phyloP scores from a whole-genome alignment of 331 rosid species.

The Pyracantha coccinea region DNA sequence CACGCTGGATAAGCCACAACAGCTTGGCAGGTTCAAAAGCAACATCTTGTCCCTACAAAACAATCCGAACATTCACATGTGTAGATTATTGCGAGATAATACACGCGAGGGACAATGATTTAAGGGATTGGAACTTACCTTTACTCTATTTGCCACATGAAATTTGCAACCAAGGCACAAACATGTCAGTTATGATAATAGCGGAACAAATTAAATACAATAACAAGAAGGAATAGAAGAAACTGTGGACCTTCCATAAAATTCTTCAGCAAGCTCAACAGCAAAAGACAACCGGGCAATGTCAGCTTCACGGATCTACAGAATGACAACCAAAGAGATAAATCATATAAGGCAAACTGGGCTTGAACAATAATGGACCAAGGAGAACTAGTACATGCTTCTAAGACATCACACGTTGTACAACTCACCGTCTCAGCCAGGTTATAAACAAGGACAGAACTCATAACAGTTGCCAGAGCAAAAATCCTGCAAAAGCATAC shows the following conservation, averaged over 20 bases:
- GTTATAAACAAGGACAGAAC: slow-evolving; percentile 92
- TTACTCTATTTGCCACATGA: slow-evolving; percentile 57
- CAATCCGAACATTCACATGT: slow-evolving; percentile 8
- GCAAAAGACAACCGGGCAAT: slow-evolving; percentile 94
- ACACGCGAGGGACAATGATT: background rate
- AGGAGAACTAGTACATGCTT: background rate
- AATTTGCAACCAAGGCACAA: slow-evolving; percentile 28
- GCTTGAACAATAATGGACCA: background rate
- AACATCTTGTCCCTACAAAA: slow-evolving; percentile 81
- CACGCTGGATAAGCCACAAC: slow-evolving; percentile 99
- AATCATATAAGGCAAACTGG: background rate
- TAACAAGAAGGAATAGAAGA: background rate
- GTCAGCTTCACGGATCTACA: slow-evolving; percentile 95
- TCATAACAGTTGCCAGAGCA: slow-evolving; percentile 90
- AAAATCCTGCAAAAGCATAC: slow-evolving; percentile 65
- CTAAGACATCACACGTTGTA: background rate
- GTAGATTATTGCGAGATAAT: background rate
- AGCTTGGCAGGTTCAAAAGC: slow-evolving; percentile 99
- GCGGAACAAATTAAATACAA: background rate
- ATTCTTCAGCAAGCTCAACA: slow-evolving; percentile 98
- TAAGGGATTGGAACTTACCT: slow-evolving; percentile 46
- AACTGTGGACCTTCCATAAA: slow-evolving; percentile 82
- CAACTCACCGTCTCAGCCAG: slow-evolving; percentile 86
- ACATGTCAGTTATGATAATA: slow-evolving; percentile 30
- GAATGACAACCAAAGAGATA: slow-evolving; percentile 9